Base-by-base conservation (phyloP, 805 yeast genomes). In the Monosporozyma siamensis region DNA sequence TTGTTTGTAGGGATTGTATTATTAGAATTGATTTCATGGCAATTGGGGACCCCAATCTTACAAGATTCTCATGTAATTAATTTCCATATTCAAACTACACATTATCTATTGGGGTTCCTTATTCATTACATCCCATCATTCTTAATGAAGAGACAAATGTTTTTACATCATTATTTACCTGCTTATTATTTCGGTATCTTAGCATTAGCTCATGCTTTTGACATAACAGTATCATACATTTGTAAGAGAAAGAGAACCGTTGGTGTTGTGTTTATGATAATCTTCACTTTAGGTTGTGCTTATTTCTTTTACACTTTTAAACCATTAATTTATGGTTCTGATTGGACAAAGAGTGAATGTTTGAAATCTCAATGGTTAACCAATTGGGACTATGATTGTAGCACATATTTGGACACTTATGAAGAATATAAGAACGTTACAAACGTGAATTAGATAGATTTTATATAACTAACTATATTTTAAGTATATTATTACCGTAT, bases 161-260 rank as follows among this genome's bases (percentile, higher is more conserved):
- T 90, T 69, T 69, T 89, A 59, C 97, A 89, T 64, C 97, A 89
- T 64, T 90, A 90, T 63, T 67, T 92, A 51, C 97, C 96, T 44
- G 86, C 97, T 2, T 74, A 86, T 41, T 92, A 87, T 67, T 92
- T 92, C 64, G 92, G 87, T 38, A 70, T 85, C 42, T 69, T 86
- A 49, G 85, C 82, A 2, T 67, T 86, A 40, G 84, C 83, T n/a
- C 89, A 82, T 48, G 67, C 72, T 42, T 64, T 79, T 38, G 84
- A 80, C 49, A 63, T 77, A 42, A 49, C 74, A 26, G 71, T 67
- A n/a, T 54, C 63, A 15, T 74, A 70, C 52, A 54, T 69, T 26
- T 63, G 69, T 47, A 59, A 61, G 21, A 65, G 61, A 38, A 72
- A 67, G 49, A 74, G 69, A 51, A 51, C 58, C 31, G 51, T 74